Evolutionary conservation across 2,329 filamentous ascomycete genomes (phyloP).

Genomic region (Talaromyces atroroseus): DNA sequence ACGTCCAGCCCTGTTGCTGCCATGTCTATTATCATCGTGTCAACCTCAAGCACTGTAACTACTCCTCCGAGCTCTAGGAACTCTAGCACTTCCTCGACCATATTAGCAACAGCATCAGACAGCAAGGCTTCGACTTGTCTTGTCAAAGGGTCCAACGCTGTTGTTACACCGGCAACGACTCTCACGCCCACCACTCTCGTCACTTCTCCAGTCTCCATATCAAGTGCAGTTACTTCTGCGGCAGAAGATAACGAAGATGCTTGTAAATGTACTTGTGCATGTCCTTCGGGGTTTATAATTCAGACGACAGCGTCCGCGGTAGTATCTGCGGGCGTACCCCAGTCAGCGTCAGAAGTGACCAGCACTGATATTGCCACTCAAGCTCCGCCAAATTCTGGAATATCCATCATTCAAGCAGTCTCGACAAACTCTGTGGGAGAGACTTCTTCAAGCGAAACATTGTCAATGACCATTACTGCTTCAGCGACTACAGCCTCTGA

Average conservation of each 20-base stretch:
- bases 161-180: background rate
- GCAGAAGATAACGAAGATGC: background rate
- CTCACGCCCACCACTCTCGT: background rate
- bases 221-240: background rate
- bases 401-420: background rate
- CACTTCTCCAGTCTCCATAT: background rate
- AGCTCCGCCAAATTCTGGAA: background rate
- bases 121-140: background rate
- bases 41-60: background rate
- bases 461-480: background rate
- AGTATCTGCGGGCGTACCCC: background rate
- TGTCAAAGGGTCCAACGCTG: background rate
- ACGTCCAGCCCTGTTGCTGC: background rate
- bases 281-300: background rate
- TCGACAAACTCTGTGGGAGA: background rate
- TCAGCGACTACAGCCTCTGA: background rate
- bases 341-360: background rate
- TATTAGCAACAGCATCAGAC: background rate
- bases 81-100: background rate
- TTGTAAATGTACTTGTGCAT: conserved; percentile 12
- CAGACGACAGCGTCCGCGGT: background rate
- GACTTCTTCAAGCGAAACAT: background rate
- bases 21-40: conserved; percentile 4
- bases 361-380: background rate
- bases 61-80: background rate